Conservation (phyloP, 164 flowering plant genomes). For the Sextonia rubra region DNA sequence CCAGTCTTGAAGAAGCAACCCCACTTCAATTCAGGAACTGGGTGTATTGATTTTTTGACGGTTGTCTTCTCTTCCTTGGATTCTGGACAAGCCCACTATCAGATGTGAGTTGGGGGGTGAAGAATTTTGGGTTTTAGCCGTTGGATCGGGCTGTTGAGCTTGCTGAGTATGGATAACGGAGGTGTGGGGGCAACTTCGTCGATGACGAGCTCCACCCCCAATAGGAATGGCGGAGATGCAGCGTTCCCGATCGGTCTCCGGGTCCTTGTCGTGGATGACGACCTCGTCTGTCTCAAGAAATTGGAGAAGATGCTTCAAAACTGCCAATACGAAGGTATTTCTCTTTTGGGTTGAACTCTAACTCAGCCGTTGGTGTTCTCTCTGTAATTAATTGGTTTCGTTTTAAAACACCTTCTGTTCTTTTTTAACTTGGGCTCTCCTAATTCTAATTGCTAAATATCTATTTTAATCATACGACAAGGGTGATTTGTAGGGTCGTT, state of each 20-base stretch:
- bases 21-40: neutral
- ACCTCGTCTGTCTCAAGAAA: constrained; percentile 22
- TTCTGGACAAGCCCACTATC: neutral
- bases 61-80: neutral
- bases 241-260: constrained; percentile 21
- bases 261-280: constrained; percentile 35
- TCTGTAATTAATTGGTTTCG: neutral
- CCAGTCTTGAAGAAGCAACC: neutral
- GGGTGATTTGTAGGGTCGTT: no score
- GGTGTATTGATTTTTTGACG: neutral
- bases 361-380: neutral
- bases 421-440: neutral
- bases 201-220: neutral
- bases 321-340: constrained; percentile 26
- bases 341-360: neutral
- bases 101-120: neutral
- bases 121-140: neutral
- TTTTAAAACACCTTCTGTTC: no score
- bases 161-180: neutral
- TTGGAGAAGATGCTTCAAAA: constrained; percentile 24
- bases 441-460: neutral
- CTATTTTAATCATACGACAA: neutral
- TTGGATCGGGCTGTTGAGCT: neutral
- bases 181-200: neutral
- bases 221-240: constrained; percentile 13